Conservation (phyloP, 805 yeast genomes). For the Starmerella asiatica region DNA sequence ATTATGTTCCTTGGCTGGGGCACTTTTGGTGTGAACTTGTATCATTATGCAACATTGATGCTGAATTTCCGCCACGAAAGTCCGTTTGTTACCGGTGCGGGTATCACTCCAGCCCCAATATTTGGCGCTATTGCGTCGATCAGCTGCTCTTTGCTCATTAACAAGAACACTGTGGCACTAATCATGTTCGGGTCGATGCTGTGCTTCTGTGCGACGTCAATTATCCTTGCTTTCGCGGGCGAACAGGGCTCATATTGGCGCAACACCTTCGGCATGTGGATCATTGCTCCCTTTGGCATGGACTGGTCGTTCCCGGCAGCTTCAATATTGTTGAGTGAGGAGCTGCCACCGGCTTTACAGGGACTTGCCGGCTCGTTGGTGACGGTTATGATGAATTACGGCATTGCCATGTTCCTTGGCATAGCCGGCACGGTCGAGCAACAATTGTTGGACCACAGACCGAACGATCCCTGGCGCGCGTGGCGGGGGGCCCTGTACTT, state of each 20-base stretch:
- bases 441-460: constrained; percentile 19
- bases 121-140: constrained; percentile 48
- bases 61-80: constrained; percentile 37
- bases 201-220: constrained; percentile 33
- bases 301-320: constrained; percentile 68
- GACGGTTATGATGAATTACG: constrained; percentile 56
- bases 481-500: constrained; percentile 46
- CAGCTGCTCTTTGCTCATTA: constrained; percentile 37
- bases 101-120: constrained; percentile 35
- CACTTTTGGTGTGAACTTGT: constrained; percentile 63
- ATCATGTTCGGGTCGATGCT: constrained; percentile 39
- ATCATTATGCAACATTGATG: constrained; percentile 43
- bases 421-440: constrained; percentile 36
- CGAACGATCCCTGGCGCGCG: constrained; percentile 29
- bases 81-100: constrained; percentile 36
- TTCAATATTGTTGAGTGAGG: constrained; percentile 46
- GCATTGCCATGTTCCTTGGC: constrained; percentile 58
- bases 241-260: constrained; percentile 47
- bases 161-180: constrained; percentile 36
- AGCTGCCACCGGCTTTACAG: constrained; percentile 49
- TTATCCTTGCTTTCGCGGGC: constrained; percentile 29
- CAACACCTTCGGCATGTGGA: constrained; percentile 41
- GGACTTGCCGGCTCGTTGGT: constrained; percentile 70
- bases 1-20: constrained; percentile 61
- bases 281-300: constrained; percentile 58